Evolutionary conservation across 2,329 filamentous ascomycete species (phyloP).

Genomic region (Cladophialophora chaetospira): DNA sequence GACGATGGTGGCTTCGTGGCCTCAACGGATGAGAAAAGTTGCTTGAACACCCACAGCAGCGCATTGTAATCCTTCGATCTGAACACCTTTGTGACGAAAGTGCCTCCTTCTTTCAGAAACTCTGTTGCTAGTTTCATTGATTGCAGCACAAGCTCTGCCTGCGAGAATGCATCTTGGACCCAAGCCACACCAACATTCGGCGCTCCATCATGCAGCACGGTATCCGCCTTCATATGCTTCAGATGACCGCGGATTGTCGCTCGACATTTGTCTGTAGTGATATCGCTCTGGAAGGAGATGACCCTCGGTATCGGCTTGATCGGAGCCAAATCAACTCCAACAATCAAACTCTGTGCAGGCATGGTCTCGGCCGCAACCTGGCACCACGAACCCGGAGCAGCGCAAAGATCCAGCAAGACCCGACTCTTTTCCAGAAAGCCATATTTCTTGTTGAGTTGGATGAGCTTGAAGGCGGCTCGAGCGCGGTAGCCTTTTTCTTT

Average conservation of each 20-base stretch:
- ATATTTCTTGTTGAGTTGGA: slow-evolving; percentile 99
- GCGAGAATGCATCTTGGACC: slow-evolving; percentile 97
- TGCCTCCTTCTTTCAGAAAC: slow-evolving; percentile 84
- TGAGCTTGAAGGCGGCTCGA: slow-evolving; percentile 94
- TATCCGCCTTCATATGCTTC: slow-evolving; percentile 95
- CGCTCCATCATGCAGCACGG: slow-evolving; percentile 92
- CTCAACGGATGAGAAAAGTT: slow-evolving; percentile 92
- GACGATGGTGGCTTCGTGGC: slow-evolving; percentile 96
- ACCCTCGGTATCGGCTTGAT: slow-evolving; percentile 95
- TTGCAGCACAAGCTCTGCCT: slow-evolving; percentile 88
- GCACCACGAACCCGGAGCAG: slow-evolving; percentile 95
- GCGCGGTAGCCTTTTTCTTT: slow-evolving; percentile 98
- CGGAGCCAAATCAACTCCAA: slow-evolving; percentile 90
- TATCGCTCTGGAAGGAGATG: slow-evolving; percentile 96
- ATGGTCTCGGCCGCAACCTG: slow-evolving; percentile 95
- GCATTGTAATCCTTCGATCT: slow-evolving; percentile 96
- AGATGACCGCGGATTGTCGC: slow-evolving; percentile 85
- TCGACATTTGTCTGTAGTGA: slow-evolving; percentile 94
- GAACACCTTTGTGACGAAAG: slow-evolving; percentile 97
- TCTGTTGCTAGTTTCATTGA: slow-evolving; percentile 92
- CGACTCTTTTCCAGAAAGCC: slow-evolving; percentile 96
- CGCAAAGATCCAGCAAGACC: slow-evolving; percentile 95
- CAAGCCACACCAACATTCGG: slow-evolving; percentile 97
- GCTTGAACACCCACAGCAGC: slow-evolving; percentile 95
- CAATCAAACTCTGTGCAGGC: slow-evolving; percentile 84